phyloP scores from a whole-genome alignment of 352 stramenopile genomes.

The Globisporangium iwayamae region DNA sequence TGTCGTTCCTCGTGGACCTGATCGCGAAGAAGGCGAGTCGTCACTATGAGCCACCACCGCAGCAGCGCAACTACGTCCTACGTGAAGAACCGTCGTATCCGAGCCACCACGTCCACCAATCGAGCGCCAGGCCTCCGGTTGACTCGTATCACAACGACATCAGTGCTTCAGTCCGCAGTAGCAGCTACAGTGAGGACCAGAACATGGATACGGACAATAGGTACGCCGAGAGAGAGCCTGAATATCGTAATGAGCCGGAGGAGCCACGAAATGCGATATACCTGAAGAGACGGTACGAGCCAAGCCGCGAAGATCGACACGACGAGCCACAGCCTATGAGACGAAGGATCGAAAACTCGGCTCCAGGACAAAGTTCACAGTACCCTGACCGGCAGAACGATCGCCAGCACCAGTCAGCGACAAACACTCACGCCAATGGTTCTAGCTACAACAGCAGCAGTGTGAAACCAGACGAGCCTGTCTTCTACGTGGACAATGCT shows the following conservation, averaged over 20 bases:
- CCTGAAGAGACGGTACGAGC: slow-evolving; percentile 16
- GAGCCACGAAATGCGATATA: slow-evolving; percentile 9
- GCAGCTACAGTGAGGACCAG: slow-evolving; percentile 1
- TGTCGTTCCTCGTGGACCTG: slow-evolving; percentile 42
- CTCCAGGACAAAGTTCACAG: background rate
- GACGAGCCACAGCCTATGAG: slow-evolving; percentile 5
- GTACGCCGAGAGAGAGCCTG: slow-evolving; percentile 1
- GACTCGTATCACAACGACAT: background rate
- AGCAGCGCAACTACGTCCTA: background rate
- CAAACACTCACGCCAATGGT: background rate
- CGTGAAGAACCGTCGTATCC: background rate
- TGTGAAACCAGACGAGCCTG: background rate
- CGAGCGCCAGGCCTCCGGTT: background rate
- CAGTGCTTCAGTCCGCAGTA: background rate
- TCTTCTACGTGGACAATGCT: slow-evolving; percentile 36
- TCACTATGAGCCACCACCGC: background rate
- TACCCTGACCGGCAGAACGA: background rate
- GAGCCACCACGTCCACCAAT: background rate
- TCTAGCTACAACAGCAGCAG: background rate
- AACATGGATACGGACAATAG: slow-evolving; percentile 1
- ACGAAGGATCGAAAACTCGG: slow-evolving; percentile 1
- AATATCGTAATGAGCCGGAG: background rate
- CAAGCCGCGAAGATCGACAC: slow-evolving; percentile 6
- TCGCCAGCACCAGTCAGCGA: background rate
- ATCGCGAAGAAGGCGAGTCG: slow-evolving; percentile 22